These are phyloP conservation scores for Peniophora sp. DNA, from an alignment of 1,284 basidiomycete species.

Conservation along the genomic window DNA sequence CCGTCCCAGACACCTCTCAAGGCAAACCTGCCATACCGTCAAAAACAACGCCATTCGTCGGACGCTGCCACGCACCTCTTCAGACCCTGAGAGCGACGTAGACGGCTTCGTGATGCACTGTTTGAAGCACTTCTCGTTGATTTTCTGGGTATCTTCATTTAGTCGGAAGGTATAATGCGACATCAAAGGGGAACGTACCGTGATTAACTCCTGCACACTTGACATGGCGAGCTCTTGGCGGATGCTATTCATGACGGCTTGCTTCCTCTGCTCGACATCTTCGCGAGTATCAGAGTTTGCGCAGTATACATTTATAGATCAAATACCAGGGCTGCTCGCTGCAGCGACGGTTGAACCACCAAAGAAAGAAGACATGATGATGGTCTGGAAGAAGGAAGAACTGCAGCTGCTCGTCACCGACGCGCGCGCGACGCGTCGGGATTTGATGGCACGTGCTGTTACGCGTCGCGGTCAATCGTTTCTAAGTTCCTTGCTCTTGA, in stretches of 20 bases:
- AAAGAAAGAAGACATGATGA: conserved; percentile 10
- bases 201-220: conserved; percentile 78
- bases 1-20: conserved; percentile 68
- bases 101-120: conserved; percentile 79
- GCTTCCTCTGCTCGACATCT: conserved; percentile 58
- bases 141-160: conserved; percentile 41
- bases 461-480: no score
- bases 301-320: not conserved
- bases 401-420: conserved; percentile 4
- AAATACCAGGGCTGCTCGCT: not conserved
- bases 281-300: not conserved
- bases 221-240: conserved; percentile 64
- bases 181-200: conserved; percentile 34
- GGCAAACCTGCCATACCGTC: conserved; percentile 48
- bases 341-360: conserved; percentile 7
- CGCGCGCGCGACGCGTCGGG: not conserved
- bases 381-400: not conserved
- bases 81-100: conserved; percentile 57
- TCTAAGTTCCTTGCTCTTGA: no score
- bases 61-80: conserved; percentile 48
- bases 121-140: conserved; percentile 68
- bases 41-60: not conserved
- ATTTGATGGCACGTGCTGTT: no score
- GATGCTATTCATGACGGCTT: conserved; percentile 64
- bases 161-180: not conserved